These are phyloP conservation scores for Bruguiera sexangula DNA, from an alignment of 345 rosid species.

Conservation along the genomic window DNA sequence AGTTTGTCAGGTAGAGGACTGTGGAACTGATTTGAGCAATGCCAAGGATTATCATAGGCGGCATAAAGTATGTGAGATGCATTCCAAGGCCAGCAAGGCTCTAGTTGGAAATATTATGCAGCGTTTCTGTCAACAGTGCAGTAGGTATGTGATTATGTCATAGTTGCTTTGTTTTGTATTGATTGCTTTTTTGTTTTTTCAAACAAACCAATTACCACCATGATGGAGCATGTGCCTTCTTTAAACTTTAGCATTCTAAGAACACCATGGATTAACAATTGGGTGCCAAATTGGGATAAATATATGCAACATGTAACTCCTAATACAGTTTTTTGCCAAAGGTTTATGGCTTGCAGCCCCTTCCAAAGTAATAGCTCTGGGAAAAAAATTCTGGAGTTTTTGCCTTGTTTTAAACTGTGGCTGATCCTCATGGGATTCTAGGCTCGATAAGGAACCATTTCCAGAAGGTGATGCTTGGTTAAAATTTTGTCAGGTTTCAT, in stretches of 20 bases:
- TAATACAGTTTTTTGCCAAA: too few relatives aligned
- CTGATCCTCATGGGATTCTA: too few relatives aligned
- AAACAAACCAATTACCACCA: not conserved
- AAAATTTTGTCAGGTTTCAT: conserved; percentile 67
- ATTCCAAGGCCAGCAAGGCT: conserved; percentile 87
- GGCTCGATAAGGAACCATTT: too few relatives aligned
- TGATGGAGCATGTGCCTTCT: conserved; percentile 1
- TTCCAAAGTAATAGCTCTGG: too few relatives aligned
- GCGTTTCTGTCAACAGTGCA: conserved; percentile 99
- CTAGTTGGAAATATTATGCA: conserved; percentile 87
- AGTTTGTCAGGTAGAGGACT: conserved; percentile 88
- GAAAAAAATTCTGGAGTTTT: not conserved
- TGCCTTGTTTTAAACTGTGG: not conserved
- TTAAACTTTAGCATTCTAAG: not conserved
- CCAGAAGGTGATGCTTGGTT: not conserved
- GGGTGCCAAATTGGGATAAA: not conserved
- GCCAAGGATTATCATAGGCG: conserved; percentile 97
- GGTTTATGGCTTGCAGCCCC: too few relatives aligned
- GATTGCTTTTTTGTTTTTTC: not conserved
- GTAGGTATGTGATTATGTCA: conserved; percentile 53
- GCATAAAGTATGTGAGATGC: conserved; percentile 96
- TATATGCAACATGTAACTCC: not conserved
- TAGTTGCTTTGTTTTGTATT: conserved; percentile 2
- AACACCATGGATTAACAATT: not conserved
- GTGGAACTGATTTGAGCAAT: conserved; percentile 87